Evolutionary conservation across 202 grass and related monocot genomes (phyloP).

Genomic region (Elaeis oleifera): DNA sequence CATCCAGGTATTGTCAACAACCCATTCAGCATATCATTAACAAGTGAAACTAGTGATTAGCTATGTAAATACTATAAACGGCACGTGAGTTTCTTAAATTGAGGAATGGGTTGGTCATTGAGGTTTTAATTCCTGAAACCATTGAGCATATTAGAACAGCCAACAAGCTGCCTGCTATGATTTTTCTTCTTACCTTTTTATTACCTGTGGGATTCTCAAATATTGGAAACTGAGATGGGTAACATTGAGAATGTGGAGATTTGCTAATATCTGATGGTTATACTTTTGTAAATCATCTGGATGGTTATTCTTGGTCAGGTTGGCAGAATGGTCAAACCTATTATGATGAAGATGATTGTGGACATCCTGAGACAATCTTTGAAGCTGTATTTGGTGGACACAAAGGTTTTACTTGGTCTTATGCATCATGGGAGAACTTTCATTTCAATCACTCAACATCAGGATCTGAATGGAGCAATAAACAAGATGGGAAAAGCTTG

Average conservation of each 20-base stretch:
- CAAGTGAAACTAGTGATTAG: too few species aligned
- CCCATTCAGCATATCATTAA: too few species aligned
- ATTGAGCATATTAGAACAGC: too few species aligned
- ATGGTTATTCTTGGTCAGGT: conserved; percentile 18
- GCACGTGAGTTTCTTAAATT: too few species aligned
- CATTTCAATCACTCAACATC: conserved; percentile 28
- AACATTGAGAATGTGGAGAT: too few species aligned
- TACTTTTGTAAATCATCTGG: conserved; percentile 8
- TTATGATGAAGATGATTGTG: conserved; percentile 37
- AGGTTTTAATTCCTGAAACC: too few species aligned
- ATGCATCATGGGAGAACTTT: conserved; percentile 51
- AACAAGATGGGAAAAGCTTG: conserved; percentile 27
- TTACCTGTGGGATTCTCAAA: background rate
- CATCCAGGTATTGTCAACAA: too few species aligned
- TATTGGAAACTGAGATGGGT: too few species aligned
- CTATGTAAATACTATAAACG: too few species aligned
- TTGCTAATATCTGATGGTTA: background rate
- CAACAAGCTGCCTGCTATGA: too few species aligned
- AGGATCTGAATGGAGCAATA: conserved; percentile 37
- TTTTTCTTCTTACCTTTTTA: background rate
- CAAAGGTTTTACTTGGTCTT: conserved; percentile 54
- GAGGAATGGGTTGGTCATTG: too few species aligned
- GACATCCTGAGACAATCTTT: conserved; percentile 51
- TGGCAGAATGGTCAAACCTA: conserved; percentile 36
- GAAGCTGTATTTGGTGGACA: conserved; percentile 47